These are phyloP conservation scores for Fusarium stilboides DNA, from an alignment of 2,329 filamentous ascomycete genomes.

Conservation along the genomic window DNA sequence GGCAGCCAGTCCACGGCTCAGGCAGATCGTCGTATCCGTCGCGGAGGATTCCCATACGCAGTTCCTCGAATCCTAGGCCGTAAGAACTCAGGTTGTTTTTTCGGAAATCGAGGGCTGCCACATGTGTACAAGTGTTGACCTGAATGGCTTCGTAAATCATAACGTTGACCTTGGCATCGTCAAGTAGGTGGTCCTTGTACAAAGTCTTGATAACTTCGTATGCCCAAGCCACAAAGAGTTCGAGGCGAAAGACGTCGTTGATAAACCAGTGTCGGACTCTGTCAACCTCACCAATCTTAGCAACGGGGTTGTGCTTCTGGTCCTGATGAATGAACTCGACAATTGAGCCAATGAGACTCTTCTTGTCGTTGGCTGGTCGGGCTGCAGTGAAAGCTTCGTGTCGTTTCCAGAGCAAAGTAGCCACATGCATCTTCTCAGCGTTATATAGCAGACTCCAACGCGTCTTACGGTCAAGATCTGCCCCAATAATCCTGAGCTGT, in stretches of 20 bases:
- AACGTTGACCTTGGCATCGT: slow-evolving; percentile 68
- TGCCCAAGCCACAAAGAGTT: slow-evolving; percentile 84
- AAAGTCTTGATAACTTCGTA: slow-evolving; percentile 82
- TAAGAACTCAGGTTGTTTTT: slow-evolving; percentile 78
- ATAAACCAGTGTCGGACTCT: slow-evolving; percentile 89
- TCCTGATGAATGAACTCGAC: slow-evolving; percentile 83
- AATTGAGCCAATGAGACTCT: slow-evolving; percentile 80
- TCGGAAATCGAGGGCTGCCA: slow-evolving; percentile 79
- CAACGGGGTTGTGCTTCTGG: slow-evolving; percentile 78
- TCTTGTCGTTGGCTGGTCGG: slow-evolving; percentile 72
- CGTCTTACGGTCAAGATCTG: slow-evolving; percentile 75
- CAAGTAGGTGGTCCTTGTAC: slow-evolving; percentile 73
- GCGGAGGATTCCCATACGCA: slow-evolving; percentile 75
- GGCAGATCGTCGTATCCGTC: slow-evolving; percentile 78
- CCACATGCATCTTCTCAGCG: slow-evolving; percentile 90
- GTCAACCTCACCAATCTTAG: slow-evolving; percentile 80
- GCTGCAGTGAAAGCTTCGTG: slow-evolving; percentile 79
- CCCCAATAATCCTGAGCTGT: slow-evolving; percentile 77
- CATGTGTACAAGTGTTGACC: slow-evolving; percentile 71
- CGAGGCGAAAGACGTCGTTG: slow-evolving; percentile 79
- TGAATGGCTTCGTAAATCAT: slow-evolving; percentile 78
- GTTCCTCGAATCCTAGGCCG: slow-evolving; percentile 77
- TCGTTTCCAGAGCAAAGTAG: slow-evolving; percentile 82
- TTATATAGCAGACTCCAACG: slow-evolving; percentile 89
- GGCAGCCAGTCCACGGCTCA: slow-evolving; percentile 88